phyloP scores from a whole-genome alignment of 164 flowering plant species.

The Pachysandra terminalis region DNA sequence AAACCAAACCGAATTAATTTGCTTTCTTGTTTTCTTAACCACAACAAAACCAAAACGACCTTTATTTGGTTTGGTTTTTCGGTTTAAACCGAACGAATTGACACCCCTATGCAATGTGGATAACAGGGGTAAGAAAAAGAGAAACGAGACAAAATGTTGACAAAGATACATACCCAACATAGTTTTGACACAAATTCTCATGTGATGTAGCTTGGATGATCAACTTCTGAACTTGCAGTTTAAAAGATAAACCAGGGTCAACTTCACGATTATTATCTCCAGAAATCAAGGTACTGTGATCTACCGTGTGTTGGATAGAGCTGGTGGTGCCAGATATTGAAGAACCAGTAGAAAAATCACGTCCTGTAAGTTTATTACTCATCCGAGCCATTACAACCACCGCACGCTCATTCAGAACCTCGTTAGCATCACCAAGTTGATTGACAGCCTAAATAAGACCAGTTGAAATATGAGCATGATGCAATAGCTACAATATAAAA shows the following conservation, averaged over 20 bases:
- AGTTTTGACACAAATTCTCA: constrained; percentile 95
- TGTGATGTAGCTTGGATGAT: constrained; percentile 83
- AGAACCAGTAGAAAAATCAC: constrained; percentile 69
- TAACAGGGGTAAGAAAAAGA: too few species aligned
- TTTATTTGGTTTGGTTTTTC: too few species aligned
- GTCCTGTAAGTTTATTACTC: constrained; percentile 97
- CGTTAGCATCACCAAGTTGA: constrained; percentile 98
- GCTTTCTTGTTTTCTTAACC: too few species aligned
- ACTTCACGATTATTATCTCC: constrained; percentile 86
- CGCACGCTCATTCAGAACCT: constrained; percentile 92
- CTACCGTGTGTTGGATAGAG: constrained; percentile 55
- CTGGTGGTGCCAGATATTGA: constrained; percentile 33
- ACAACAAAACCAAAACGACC: too few species aligned
- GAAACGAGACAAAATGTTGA: not conserved
- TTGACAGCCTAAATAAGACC: constrained; percentile 68
- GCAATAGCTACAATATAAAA: too few species aligned
- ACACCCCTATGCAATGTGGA: not conserved
- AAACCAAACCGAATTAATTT: too few species aligned
- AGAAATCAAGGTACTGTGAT: constrained; percentile 51
- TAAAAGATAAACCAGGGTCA: constrained; percentile 88
- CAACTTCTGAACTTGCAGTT: constrained; percentile 87
- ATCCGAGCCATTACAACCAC: constrained; percentile 96
- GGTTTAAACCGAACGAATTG: too few species aligned
- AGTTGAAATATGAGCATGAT: too few species aligned
- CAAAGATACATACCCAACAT: constrained; percentile 80